Percentiles rank a stretch among this genome's conserved stretches.
Evolutionary conservation across 208 protist species (phyloP).

Genomic region (Leishmania guyanensis): DNA sequence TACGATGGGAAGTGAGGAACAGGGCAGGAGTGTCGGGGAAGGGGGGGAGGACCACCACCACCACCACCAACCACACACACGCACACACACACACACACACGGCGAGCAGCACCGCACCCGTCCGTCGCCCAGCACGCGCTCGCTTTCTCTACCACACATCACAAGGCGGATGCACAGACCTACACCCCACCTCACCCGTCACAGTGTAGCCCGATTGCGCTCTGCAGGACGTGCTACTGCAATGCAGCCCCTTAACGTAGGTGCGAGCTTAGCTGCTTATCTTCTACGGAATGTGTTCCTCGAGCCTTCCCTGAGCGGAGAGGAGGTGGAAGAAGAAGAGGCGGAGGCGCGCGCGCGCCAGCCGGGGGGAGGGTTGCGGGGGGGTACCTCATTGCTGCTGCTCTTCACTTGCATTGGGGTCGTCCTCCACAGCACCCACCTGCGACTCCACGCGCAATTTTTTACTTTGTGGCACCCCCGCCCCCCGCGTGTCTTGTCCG

Average conservation of each 20-base stretch:
- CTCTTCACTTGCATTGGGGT: neutral
- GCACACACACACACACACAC: neutral
- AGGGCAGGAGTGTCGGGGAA: neutral
- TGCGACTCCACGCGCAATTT: conserved; percentile 2
- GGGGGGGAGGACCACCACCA: neutral
- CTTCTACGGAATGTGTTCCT: neutral
- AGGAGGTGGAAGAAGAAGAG: neutral
- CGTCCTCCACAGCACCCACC: neutral
- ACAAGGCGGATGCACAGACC: neutral
- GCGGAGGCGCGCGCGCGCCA: neutral
- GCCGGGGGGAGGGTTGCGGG: neutral
- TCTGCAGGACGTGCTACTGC: neutral
- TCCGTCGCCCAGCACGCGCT: neutral
- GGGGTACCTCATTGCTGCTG: neutral
- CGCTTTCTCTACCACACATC: neutral
- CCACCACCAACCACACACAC: neutral
- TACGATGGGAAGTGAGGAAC: too few relatives aligned
- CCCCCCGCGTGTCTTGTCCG: too few relatives aligned
- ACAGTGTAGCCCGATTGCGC: neutral
- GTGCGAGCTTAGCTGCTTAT: neutral
- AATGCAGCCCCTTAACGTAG: neutral
- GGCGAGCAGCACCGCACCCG: neutral
- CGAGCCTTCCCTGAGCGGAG: neutral
- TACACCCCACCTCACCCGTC: too few relatives aligned
- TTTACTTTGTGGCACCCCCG: conserved; percentile 12